Evolutionary conservation across 73 alveolate genomes (phyloP), one percentile per base, ranked within the genome.

Genomic region (Paramecium octaurelia): DNA sequence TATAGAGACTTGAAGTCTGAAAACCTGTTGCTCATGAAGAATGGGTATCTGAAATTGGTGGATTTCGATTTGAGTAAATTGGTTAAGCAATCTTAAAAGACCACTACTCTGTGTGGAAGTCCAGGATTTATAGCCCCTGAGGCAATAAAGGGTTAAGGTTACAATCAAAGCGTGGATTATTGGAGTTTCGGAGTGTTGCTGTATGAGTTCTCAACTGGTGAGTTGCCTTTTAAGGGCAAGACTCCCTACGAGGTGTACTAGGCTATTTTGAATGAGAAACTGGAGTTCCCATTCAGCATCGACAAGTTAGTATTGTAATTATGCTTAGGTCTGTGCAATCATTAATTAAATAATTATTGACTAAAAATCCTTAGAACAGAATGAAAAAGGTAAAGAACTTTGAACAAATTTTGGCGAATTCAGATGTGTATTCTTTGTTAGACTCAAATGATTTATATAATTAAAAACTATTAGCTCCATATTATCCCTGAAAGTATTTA

Each of bases 161-260:
- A 58, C 21, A 98, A 98, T 31, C 92, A 93, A 8, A 95, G 98
- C 11, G 94, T 93, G 8, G 99, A 96, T 90, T 86, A 95, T 12
- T 96, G 99, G 98, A 97, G 97, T 34, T 46, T 95, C 11, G 99
- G 99, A 10, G 86, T 96, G 8, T 59, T 96, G 5, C 85, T 96
- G 34, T 96, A 95, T 86, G 96, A 90, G 20, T 69, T 96, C 90
- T 71, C 96, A 18, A 88, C 94, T 50, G 99, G 99, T 24, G 88
- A 89, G 1, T 87, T 95, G 58, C 99, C 99, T n/a, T 96, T 96
- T 71, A 96, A 92, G 69, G 96, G 95, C 0, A 58, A 83, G 4
- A 64, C 89, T 64, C 92, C 88, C 18, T 83, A 86, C 8, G 95
- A 93, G 4, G 42, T 94, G 6, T 93, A 93, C 57, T 29, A 35